Base-by-base conservation (phyloP, 768 basidiomycete species). In the Trametes gibbosa region DNA sequence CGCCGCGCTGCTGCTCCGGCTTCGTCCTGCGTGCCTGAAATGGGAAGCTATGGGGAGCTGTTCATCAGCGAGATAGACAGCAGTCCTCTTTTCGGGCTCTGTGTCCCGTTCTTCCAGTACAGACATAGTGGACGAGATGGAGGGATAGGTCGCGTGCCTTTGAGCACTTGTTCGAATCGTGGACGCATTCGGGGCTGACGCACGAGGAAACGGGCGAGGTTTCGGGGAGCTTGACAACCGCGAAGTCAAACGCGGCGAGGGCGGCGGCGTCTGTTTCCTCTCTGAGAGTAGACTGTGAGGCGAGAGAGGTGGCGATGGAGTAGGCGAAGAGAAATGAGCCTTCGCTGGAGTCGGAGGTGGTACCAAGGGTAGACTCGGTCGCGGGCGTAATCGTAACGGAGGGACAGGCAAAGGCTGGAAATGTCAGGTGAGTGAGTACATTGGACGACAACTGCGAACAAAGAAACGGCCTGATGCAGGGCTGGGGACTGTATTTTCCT, bases 51-150 rank as follows among this genome's bases (percentile, higher is more conserved):
- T 29, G 19, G 43, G 14, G 23, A 34, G 40, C 23, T 53, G 40
- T 17, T 37, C 23, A 29, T 62, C 65, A 8, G 63, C 53, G 23
- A 68, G 61, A 24, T 65, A 61, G 3, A 70, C 68, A 5, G 65
- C 69, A 19, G 62, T 42, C 41, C 67, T 59, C 63, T 70, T 70
- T 42, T 63, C 69, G 2, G 43, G 39, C 25, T 67, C 65, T 3
- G 56, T 59, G 5, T 66, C 63, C 32, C 68, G 66, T 42, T 68
- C 68, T 34, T 64, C 67, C 13, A 70, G 62, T 25, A 66, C 50
- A 5, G 65, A 67, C 25, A 70, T 65, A 1, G 69, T 68, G 2
- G 69, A 70, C 3, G 68, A 65, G 47, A 70, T 68, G 10, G 69
- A 70, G 1, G 69, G 69, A 51, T 64, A 70, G 2, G 69, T 65